Evolutionary conservation across 1,139 yeast species (phyloP).

Genomic region (Pichia sorboxylosa): DNA sequence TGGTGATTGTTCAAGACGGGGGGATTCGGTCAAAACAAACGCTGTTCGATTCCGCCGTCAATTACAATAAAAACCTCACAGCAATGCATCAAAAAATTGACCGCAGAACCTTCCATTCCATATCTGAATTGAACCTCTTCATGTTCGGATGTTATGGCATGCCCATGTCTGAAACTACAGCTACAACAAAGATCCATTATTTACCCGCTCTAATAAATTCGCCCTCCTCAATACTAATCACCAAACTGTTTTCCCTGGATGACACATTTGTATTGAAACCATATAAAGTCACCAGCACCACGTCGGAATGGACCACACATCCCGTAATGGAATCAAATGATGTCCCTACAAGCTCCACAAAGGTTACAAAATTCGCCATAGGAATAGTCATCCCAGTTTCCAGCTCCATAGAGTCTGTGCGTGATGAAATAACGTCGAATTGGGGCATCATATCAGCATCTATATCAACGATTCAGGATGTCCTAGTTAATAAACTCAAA

Average conservation of each 20-base stretch:
- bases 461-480: constrained; percentile 30
- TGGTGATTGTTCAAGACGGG: constrained; percentile 42
- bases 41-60: constrained; percentile 33
- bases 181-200: constrained; percentile 37
- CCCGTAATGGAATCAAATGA: constrained; percentile 15
- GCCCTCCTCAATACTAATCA: constrained; percentile 31
- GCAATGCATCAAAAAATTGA: constrained; percentile 14
- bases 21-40: constrained; percentile 41
- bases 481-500: constrained; percentile 29
- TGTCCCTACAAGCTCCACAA: constrained; percentile 11
- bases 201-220: constrained; percentile 31
- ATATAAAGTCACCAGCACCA: constrained; percentile 1
- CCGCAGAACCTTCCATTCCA: constrained; percentile 28
- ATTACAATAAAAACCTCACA: constrained; percentile 4
- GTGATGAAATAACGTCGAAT: constrained; percentile 34
- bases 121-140: constrained; percentile 36
- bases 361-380: constrained; percentile 31
- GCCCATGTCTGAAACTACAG: constrained; percentile 36
- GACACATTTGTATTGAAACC: constrained; percentile 14
- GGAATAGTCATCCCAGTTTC: constrained; percentile 39
- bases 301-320: constrained; percentile 18
- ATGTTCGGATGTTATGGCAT: constrained; percentile 47
- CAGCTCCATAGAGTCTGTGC: constrained; percentile 22
- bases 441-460: constrained; percentile 39
- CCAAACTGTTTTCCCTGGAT: constrained; percentile 31